Evolutionary conservation across 352 stramenopile species (phyloP).

Genomic region (Aphanomyces cochlioides): DNA sequence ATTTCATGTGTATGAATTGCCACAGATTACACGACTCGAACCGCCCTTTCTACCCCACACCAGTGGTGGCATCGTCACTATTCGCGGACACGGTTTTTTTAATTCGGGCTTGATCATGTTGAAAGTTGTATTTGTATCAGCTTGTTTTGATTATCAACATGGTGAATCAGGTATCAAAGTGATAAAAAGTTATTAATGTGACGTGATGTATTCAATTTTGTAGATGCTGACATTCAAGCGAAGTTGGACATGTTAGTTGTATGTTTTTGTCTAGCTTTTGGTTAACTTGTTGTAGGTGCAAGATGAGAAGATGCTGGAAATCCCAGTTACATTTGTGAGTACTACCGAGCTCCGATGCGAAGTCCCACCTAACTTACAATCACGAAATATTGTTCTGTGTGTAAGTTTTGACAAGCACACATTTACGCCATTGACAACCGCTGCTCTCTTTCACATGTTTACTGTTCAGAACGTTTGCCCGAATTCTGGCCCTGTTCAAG

Average conservation of each 20-base stretch:
- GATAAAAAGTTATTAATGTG: too few species aligned
- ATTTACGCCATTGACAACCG: not conserved
- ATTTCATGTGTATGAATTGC: conserved; percentile 28
- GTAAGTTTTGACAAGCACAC: conserved; percentile 25
- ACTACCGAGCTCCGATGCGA: conserved; percentile 11
- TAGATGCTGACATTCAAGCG: conserved; percentile 16
- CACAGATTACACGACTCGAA: not conserved
- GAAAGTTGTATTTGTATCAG: not conserved
- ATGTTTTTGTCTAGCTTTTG: not conserved
- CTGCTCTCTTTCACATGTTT: conserved; percentile 20
- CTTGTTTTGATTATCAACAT: conserved; percentile 18
- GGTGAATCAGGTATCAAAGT: not conserved
- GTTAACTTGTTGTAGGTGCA: conserved; percentile 7
- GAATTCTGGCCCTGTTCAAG: conserved; percentile 11
- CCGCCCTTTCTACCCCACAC: conserved; percentile 22
- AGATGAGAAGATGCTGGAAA: not conserved
- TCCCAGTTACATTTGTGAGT: conserved; percentile 19
- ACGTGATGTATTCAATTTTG: too few species aligned
- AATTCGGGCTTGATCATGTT: conserved; percentile 22
- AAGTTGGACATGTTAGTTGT: conserved; percentile 21
- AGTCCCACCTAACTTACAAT: conserved; percentile 1
- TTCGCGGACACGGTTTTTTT: conserved; percentile 22
- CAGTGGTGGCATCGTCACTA: conserved; percentile 5
- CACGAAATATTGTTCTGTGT: conserved; percentile 16
- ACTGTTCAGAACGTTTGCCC: not conserved